Conservation (phyloP, 2,329 filamentous ascomycete species). For the Clathrospora elynae region DNA sequence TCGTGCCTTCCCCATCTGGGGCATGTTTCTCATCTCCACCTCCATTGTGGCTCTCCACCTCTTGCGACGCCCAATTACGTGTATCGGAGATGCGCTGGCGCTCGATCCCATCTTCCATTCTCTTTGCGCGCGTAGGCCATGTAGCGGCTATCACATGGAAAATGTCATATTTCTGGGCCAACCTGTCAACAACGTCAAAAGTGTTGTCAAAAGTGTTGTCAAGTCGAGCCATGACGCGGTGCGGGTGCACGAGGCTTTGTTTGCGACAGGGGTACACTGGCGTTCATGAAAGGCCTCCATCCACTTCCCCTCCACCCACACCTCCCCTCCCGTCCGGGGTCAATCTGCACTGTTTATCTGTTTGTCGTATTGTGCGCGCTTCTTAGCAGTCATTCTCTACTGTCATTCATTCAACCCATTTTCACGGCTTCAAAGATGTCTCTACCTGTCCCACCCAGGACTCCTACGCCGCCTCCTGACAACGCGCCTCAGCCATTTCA, state of each 20-base stretch:
- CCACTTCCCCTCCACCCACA: slow-evolving; percentile 34
- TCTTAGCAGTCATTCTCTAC: slow-evolving; percentile 25
- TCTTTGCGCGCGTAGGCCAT: slow-evolving; percentile 20
- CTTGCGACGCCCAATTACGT: no score
- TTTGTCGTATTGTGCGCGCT: slow-evolving; percentile 19
- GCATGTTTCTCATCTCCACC: slow-evolving; percentile 24
- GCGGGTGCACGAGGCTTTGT: slow-evolving; percentile 23
- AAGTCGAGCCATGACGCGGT: slow-evolving; percentile 12
- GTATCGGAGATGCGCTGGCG: no score
- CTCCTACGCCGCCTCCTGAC: slow-evolving; percentile 66
- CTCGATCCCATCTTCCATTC: slow-evolving; percentile 36
- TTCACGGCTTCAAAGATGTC: slow-evolving; percentile 65
- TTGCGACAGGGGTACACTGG: slow-evolving; percentile 21
- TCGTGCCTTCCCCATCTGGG: slow-evolving; percentile 36
- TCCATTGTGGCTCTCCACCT: slow-evolving; percentile 21
- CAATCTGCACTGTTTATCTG: slow-evolving; percentile 20
- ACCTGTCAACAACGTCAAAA: slow-evolving; percentile 14
- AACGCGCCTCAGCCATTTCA: slow-evolving; percentile 45
- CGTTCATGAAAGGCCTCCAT: slow-evolving; percentile 23
- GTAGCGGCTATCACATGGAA: slow-evolving; percentile 14
- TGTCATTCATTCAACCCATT: slow-evolving; percentile 26
- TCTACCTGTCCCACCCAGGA: slow-evolving; percentile 65
- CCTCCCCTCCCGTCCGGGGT: slow-evolving; percentile 21
- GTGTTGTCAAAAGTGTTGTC: slow-evolving; percentile 12
- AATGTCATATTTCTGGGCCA: slow-evolving; percentile 26